Percentiles rank a stretch among this genome's conserved stretches.
These are phyloP conservation scores for Protomyces macrosporus DNA, from an alignment of 1,139 yeast genomes.

Conservation along the genomic window DNA sequence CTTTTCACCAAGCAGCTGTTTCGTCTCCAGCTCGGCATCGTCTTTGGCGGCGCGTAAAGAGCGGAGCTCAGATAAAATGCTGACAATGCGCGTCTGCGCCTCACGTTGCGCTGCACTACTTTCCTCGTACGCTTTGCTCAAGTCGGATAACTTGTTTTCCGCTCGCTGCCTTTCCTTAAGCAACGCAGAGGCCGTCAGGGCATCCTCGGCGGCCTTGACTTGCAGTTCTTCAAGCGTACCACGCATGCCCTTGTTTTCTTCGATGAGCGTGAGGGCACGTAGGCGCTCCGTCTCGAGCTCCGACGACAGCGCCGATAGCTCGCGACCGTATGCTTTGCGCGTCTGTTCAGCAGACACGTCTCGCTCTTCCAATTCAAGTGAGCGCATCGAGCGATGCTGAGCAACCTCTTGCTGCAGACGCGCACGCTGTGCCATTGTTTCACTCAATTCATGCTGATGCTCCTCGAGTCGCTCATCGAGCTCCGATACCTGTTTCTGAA, in stretches of 20 bases:
- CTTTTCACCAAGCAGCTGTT: constrained; percentile 41
- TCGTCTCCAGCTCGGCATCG: constrained; percentile 38
- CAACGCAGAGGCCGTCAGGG: constrained; percentile 34
- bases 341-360: constrained; percentile 27
- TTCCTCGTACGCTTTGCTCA: constrained; percentile 49
- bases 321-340: constrained; percentile 26
- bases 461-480: constrained; percentile 60
- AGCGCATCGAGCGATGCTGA: constrained; percentile 14
- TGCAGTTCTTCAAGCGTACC: constrained; percentile 24
- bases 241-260: constrained; percentile 24
- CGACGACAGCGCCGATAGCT: constrained; percentile 15
- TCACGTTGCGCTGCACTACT: constrained; percentile 41
- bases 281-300: constrained; percentile 27
- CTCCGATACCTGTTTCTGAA: constrained; percentile 52
- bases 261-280: constrained; percentile 15
- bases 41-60: constrained; percentile 33
- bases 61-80: constrained; percentile 39
- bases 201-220: constrained; percentile 18
- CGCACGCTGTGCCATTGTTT: constrained; percentile 46
- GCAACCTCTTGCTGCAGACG: constrained; percentile 49
- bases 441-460: constrained; percentile 52
- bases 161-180: constrained; percentile 47
- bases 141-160: constrained; percentile 50
- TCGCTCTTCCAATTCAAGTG: constrained; percentile 23
- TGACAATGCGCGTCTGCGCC: constrained; percentile 40